phyloP scores from a whole-genome alignment of 129 eudicot genomes.

The Heracleum sosnowskyi region DNA sequence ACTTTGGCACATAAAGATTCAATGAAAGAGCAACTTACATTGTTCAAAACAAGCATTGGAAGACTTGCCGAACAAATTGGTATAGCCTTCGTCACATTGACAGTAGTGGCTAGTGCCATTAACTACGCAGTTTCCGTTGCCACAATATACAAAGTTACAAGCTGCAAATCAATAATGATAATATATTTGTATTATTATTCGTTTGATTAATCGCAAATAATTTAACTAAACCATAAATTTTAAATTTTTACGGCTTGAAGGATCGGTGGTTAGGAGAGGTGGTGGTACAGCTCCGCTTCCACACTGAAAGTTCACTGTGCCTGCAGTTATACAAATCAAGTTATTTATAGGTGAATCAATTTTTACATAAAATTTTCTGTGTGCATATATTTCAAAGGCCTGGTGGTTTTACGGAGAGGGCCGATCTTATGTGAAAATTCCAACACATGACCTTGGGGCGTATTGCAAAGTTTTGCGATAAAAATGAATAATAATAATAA shows the following conservation, averaged over 20 bases:
- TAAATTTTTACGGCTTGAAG: neutral
- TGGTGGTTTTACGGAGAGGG: no score
- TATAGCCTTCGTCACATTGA: conserved; percentile 13
- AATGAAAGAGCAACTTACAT: conserved; percentile 7
- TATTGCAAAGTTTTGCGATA: neutral
- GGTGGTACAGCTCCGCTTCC: neutral
- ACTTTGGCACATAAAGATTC: no score
- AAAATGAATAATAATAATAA: neutral
- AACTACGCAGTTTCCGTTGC: conserved; percentile 15
- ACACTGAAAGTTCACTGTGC: neutral
- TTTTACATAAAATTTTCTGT: no score
- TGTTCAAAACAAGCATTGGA: conserved; percentile 11
- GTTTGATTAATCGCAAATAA: neutral
- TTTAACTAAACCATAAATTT: neutral
- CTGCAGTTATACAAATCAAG: neutral
- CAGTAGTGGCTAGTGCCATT: conserved; percentile 10
- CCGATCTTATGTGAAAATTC: neutral
- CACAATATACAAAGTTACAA: conserved; percentile 8
- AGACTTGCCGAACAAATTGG: conserved; percentile 13
- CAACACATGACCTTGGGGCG: neutral
- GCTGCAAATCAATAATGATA: neutral
- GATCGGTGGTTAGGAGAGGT: neutral
- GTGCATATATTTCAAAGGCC: no score
- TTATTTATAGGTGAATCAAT: no score
- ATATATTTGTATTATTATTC: neutral